Base-by-base conservation (phyloP, 2,329 filamentous ascomycete species). In the Emmonsiellopsis sp. region DNA sequence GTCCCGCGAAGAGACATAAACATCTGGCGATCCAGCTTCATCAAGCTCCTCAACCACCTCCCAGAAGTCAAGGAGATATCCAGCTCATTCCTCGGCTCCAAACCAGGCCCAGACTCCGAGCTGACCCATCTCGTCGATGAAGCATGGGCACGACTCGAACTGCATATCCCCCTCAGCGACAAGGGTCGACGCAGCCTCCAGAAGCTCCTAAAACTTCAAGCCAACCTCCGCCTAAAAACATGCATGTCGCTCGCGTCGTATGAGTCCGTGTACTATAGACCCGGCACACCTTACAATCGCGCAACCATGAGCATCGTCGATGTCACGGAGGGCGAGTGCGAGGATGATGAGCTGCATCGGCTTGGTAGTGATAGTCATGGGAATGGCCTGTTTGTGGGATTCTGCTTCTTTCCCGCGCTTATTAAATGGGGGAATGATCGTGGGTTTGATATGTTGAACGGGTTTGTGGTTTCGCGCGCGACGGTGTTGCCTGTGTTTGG, bases 381-480 rank as follows among this genome's bases (percentile, higher is more conserved):
- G 11, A 34, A 34, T 9, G 40, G 40, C 26, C 47, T 49, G n/a
- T 34, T 49, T 11, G 47, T 49, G 16, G 47, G 47, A 13, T 49
- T 30, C 31, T 49, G 47, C 35, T 49, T 49, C 20, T 49, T 49
- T n/a, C 47, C 47, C 8, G 47, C 47, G 7, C 47, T 49, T 15
- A 30, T 38, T 49, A 49, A 49, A 49, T 49, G 47, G 47, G 47
- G 47, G 16, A 49, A 49, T 49, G 47, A 49, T 16, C 47, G 47
- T 15, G 47, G 47, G 20, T 49, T 49, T 26, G 47, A 49, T 31
- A 49, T 15, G 20, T 11, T 30, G 35, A 49, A 49, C 16, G 35
- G 47, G 11, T 37, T 38, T 31, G 47, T 49, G 26, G 47, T 49
- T 26, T 34, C 34, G 11, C 47, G 47, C 47, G 47, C 47, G n/a